These are phyloP conservation scores for Osmanthus fragrans DNA, from an alignment of 257 asterid species.

Conservation along the genomic window DNA sequence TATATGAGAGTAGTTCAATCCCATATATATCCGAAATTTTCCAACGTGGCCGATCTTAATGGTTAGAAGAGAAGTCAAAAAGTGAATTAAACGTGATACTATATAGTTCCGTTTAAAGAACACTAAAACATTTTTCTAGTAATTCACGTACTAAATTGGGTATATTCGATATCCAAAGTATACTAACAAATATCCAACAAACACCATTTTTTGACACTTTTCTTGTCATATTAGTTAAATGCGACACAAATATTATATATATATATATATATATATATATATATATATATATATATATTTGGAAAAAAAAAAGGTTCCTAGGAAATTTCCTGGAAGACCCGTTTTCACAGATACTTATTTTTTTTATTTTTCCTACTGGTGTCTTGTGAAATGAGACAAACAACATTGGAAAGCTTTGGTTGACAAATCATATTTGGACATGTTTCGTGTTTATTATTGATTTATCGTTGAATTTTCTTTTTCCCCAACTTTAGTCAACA, in stretches of 20 bases:
- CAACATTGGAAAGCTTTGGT: background rate
- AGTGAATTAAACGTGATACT: background rate
- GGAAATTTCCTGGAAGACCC: too few relatives aligned
- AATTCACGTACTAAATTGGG: background rate
- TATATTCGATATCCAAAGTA: too few relatives aligned
- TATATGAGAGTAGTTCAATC: too few relatives aligned
- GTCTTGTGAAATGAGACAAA: background rate
- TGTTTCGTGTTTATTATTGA: background rate
- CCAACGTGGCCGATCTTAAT: too few relatives aligned
- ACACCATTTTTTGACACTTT: background rate
- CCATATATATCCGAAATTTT: too few relatives aligned
- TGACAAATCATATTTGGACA: background rate
- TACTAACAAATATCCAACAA: constrained; percentile 23
- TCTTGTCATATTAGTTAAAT: constrained; percentile 11
- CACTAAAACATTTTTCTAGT: background rate
- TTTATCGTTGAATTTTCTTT: background rate
- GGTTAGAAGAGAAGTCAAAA: background rate
- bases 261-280: too few relatives aligned
- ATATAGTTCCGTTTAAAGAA: too few relatives aligned
- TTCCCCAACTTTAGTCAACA: background rate
- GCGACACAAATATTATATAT: background rate
- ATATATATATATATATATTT: too few relatives aligned
- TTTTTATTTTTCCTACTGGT: background rate
- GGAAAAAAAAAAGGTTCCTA: too few relatives aligned
- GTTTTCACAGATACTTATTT: too few relatives aligned